Conservation (phyloP, 2,329 filamentous ascomycete genomes). For the Waltergamsia citrina region DNA sequence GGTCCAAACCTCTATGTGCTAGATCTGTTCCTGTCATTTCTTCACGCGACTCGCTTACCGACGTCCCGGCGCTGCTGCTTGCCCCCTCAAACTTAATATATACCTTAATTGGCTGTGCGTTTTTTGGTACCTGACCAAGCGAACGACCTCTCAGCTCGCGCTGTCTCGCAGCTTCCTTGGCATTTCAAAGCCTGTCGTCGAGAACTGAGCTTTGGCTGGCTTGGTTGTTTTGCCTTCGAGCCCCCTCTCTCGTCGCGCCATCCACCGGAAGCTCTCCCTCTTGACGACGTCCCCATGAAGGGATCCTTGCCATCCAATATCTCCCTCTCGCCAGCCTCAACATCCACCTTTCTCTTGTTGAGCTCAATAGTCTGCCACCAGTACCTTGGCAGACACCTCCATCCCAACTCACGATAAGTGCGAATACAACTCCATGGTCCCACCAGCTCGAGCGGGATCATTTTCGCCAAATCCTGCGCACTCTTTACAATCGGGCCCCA, state of each 20-base stretch:
- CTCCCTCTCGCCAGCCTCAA: conserved; percentile 7
- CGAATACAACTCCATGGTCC: conserved; percentile 43
- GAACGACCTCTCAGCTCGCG: too few relatives aligned
- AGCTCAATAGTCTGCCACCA: not conserved
- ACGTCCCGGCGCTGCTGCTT: too few relatives aligned
- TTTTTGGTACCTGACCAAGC: too few relatives aligned
- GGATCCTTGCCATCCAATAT: not conserved
- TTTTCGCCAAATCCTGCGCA: conserved; percentile 54
- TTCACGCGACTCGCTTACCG: too few relatives aligned
- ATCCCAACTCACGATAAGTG: conserved; percentile 16
- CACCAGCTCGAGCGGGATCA: conserved; percentile 52
- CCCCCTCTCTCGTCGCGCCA: conserved; percentile 1
- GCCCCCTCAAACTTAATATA: too few relatives aligned
- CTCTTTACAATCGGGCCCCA: conserved; percentile 45
- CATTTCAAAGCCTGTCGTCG: not conserved
- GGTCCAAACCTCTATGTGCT: too few relatives aligned
- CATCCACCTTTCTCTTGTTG: conserved; percentile 5
- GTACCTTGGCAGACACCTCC: not conserved
- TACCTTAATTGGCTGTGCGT: too few relatives aligned
- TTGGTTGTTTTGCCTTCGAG: not conserved
- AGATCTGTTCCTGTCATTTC: too few relatives aligned
- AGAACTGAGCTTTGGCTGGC: not conserved
- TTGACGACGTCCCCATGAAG: not conserved
- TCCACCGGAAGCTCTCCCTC: not conserved
- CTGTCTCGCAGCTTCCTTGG: too few relatives aligned